Conservation (phyloP, 2,329 filamentous ascomycete species). For the Hypoxylon sp. region DNA sequence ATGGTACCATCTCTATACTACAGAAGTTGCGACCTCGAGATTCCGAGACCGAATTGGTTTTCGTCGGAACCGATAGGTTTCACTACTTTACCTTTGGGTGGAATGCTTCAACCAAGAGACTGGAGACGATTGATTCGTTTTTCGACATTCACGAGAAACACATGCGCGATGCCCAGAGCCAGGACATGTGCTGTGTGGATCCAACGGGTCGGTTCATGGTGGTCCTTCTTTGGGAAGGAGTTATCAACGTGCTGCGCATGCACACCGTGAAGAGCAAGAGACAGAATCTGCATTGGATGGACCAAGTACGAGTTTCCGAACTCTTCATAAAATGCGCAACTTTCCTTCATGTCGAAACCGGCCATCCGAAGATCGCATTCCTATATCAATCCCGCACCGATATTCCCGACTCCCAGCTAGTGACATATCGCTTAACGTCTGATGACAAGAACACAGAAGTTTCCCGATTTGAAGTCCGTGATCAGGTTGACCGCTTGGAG, state of each 20-base stretch:
- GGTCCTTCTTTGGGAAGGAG: conserved; percentile 73
- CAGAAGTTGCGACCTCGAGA: conserved; percentile 83
- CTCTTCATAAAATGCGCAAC: conserved; percentile 72
- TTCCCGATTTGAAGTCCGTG: conserved; percentile 68
- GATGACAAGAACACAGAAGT: conserved; percentile 70
- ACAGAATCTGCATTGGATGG: conserved; percentile 64
- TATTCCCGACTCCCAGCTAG: conserved; percentile 67
- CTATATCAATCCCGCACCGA: conserved; percentile 70
- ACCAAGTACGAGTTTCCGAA: conserved; percentile 70
- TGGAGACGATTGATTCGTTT: conserved; percentile 67
- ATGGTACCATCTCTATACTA: conserved; percentile 89
- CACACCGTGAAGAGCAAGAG: conserved; percentile 62
- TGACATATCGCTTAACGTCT: conserved; percentile 70
- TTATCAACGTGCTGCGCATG: conserved; percentile 69
- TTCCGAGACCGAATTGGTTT: conserved; percentile 84
- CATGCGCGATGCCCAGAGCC: conserved; percentile 84
- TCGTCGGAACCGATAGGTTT: conserved; percentile 90
- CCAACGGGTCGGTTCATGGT: conserved; percentile 76
- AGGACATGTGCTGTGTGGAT: conserved; percentile 87
- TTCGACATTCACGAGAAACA: conserved; percentile 70
- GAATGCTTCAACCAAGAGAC: conserved; percentile 70
- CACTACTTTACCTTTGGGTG: conserved; percentile 93
- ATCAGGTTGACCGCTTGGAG: conserved; percentile 68
- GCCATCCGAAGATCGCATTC: conserved; percentile 71
- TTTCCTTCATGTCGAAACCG: conserved; percentile 71